A percentile compares a stretch with the other conserved stretches of the same genome.
These are phyloP conservation scores for Cerioporus squamosus DNA, from an alignment of 1,284 basidiomycete species.

Conservation along the genomic window DNA sequence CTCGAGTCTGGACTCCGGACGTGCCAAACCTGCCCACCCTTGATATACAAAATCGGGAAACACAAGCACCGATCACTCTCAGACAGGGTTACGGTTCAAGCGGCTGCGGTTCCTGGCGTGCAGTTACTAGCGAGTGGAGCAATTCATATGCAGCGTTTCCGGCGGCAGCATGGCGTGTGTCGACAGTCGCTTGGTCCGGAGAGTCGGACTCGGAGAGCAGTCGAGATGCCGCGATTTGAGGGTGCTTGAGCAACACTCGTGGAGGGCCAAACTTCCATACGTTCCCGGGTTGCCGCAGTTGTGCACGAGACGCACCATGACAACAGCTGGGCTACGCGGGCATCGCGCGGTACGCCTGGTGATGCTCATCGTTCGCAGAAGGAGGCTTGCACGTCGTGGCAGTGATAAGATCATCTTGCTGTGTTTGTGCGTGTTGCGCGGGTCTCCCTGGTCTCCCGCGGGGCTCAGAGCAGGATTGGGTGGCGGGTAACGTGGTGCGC, in stretches of 20 bases:
- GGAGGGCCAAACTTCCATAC: not conserved
- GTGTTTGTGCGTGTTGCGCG: not conserved
- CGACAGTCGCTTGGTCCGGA: not conserved
- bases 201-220: not conserved
- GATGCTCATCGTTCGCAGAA: not conserved
- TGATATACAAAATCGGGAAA: constrained; percentile 1
- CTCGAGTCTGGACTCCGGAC: too few relatives aligned
- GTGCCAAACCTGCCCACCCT: not conserved
- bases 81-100: not conserved
- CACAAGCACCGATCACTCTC: not conserved
- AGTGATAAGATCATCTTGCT: constrained; percentile 3
- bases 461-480: too few relatives aligned
- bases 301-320: not conserved
- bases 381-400: not conserved
- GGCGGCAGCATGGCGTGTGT: not conserved
- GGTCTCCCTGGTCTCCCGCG: too few relatives aligned
- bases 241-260: too few relatives aligned
- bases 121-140: not conserved
- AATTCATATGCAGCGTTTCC: not conserved
- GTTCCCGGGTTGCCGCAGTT: too few relatives aligned
- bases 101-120: not conserved
- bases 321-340: constrained; percentile 1
- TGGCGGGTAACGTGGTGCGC: not conserved
- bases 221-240: not conserved
- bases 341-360: not conserved